Conservation (phyloP, 352 stramenopile species). For the Aphanomyces euteiches region DNA sequence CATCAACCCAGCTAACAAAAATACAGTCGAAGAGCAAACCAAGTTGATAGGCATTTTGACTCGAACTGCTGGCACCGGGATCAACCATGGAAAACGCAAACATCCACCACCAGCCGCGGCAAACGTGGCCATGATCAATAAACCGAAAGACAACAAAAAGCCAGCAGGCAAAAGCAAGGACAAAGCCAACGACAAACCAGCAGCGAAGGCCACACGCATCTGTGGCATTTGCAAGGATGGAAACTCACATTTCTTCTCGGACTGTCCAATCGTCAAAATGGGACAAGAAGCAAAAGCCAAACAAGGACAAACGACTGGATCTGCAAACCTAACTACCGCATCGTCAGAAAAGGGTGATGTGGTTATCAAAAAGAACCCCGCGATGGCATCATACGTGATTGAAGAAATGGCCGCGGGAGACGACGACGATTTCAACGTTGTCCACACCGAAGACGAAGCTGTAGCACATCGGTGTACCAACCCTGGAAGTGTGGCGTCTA, state of each 20-base stretch:
- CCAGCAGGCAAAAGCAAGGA: background rate
- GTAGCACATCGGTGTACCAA: background rate
- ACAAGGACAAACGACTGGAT: background rate
- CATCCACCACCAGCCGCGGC: background rate
- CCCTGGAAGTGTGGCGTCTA: background rate
- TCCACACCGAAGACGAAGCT: background rate
- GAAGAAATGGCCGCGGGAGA: background rate
- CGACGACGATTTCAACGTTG: background rate
- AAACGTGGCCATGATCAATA: background rate
- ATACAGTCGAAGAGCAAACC: background rate
- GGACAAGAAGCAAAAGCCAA: background rate
- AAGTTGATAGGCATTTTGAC: background rate
- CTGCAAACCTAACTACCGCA: background rate
- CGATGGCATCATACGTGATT: background rate
- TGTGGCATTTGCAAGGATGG: background rate
- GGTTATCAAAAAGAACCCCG: background rate
- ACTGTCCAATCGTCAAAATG: background rate
- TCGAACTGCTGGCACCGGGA: background rate
- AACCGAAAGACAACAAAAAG: background rate
- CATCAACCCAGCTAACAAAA: background rate
- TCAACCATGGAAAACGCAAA: background rate
- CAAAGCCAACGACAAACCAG: background rate
- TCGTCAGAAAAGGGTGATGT: background rate
- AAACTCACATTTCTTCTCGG: background rate
- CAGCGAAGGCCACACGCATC: background rate